phyloP scores from a whole-genome alignment of 805 yeast species.

The Saccharomycopsis vini region DNA sequence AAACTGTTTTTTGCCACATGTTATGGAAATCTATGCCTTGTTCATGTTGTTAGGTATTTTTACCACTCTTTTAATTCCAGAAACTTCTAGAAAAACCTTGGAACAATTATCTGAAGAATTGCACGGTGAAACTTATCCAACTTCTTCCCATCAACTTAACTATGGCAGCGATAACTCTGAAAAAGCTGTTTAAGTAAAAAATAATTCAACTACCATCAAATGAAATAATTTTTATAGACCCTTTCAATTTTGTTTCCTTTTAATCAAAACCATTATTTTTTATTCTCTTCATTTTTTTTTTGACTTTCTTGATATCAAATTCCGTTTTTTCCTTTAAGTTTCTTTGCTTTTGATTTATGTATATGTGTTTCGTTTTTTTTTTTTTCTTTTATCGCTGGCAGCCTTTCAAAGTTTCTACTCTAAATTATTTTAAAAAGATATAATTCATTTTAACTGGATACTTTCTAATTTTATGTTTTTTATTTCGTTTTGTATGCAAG shows the following conservation, averaged over 20 bases:
- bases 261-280: no score
- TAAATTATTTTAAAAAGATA: no score
- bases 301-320: not conserved
- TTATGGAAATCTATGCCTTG: conserved; percentile 87
- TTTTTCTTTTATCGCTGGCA: not conserved
- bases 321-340: not conserved
- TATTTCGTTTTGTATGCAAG: no score
- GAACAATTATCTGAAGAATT: conserved; percentile 75
- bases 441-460: no score
- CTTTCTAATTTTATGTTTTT: no score
- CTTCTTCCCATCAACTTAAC: conserved; percentile 1
- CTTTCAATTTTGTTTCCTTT: not conserved
- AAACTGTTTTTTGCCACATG: conserved; percentile 83
- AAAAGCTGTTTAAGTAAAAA: conserved; percentile 15
- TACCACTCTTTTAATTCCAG: conserved; percentile 66
- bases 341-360: not conserved
- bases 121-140: conserved; percentile 63
- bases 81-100: conserved; percentile 84
- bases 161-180: conserved; percentile 18
- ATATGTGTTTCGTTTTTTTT: no score
- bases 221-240: not conserved
- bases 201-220: not conserved
- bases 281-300: conserved; percentile 1
- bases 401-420: no score
- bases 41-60: conserved; percentile 79